Conservation (phyloP, 176 grass and related monocot genomes). For the Coix lacrymajobi region DNA sequence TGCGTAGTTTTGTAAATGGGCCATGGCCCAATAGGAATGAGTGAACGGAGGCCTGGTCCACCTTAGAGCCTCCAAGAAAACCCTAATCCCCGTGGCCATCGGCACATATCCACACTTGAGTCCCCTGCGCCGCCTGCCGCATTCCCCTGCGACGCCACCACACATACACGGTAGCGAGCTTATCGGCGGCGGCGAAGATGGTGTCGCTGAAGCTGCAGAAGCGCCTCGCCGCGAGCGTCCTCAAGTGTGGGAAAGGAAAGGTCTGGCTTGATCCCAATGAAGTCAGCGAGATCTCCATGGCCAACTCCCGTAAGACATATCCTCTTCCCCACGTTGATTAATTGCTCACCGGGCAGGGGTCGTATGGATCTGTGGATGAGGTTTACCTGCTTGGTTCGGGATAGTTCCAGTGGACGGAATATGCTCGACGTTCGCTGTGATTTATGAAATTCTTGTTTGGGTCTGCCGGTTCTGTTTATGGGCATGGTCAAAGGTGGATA, state of each 20-base stretch:
- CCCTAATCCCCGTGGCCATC: neutral
- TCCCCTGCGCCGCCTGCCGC: neutral
- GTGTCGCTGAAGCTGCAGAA: slow-evolving; percentile 1
- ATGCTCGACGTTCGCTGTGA: neutral
- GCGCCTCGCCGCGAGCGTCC: neutral
- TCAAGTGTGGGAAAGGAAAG: slow-evolving; percentile 5
- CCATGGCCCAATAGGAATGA: neutral
- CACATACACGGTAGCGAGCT: neutral
- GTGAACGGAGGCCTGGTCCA: neutral
- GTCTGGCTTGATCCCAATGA: slow-evolving; percentile 7
- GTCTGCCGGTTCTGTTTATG: neutral
- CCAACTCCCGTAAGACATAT: slow-evolving; percentile 2
- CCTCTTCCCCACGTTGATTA: neutral
- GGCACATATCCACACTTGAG: neutral
- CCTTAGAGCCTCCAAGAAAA: neutral
- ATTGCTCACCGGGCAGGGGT: neutral
- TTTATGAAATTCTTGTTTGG: neutral
- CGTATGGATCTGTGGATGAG: neutral
- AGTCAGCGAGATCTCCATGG: slow-evolving; percentile 18
- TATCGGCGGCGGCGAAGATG: neutral
- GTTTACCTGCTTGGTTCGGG: neutral
- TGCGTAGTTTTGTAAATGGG: neutral
- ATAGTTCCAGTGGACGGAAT: neutral
- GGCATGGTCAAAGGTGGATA: neutral
- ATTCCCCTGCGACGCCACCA: neutral